Evolutionary conservation across 2,329 filamentous ascomycete species (phyloP), one percentile per base, ranked within the genome.

Genomic region (Trichoderma sp.): DNA sequence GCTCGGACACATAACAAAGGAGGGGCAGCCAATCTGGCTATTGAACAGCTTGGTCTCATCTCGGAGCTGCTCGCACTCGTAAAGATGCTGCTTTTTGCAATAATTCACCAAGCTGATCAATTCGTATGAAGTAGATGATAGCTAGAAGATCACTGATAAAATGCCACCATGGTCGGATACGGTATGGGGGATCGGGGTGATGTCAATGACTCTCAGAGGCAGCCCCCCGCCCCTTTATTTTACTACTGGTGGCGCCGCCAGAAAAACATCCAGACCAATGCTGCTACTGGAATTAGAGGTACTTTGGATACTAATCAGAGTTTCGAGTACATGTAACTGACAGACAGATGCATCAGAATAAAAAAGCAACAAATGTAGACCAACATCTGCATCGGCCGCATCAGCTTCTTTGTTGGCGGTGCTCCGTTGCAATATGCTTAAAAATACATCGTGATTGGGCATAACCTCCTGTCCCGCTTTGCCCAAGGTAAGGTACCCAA

Each of bases 181-280:
- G 27, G 65, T 14, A 56, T 35, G 21, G 65, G 29, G 29, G 31
- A 21, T 24, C 11, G n/a, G 21, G 29, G 69, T 72, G 69, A 72
- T 72, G 69, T 72, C 69, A 72, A 72, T 50, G 69, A 50, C 45
- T 31, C 29, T 35, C 41, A 3, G 41, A 45, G 41, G 59, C 27
- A n/a, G n/a, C 38, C 35, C 59, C 69, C 69, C 38, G 59, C 69
- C 69, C 69, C 59, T 72, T 63, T 72, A 31, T 53, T 63, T 35
- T 21, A 14, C 56, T 12, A 6, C 6, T 35, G 60, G 60, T n/a
- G 59, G 59, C 24, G 27, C 31, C 27, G 62, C 41, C 12, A 24
- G 7, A 6, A 24, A 18, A 27, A 9, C 18, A 45, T 45, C 41
- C 16, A 45, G 16, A 45, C 41, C 41, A 53, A 53, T 53, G 45